phyloP scores from a whole-genome alignment of 1,139 yeast genomes.

The Barnettozyma hawaiiensis region DNA sequence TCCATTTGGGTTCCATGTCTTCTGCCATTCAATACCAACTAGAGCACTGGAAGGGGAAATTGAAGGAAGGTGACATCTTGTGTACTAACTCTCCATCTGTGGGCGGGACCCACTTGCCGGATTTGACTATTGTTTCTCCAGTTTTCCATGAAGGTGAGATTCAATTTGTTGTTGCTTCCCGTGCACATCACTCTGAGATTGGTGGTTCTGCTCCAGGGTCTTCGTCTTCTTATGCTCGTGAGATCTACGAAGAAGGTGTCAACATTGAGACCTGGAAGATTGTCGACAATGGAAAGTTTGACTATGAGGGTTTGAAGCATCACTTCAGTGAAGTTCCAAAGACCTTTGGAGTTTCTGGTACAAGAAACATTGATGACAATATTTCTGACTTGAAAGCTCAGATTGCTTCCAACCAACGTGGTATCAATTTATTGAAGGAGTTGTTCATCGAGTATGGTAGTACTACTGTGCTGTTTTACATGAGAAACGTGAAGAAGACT shows the following conservation, averaged over 20 bases:
- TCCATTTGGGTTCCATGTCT: constrained; percentile 60
- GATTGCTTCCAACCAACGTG: constrained; percentile 62
- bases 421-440: constrained; percentile 44
- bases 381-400: constrained; percentile 63
- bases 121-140: constrained; percentile 73
- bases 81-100: constrained; percentile 56
- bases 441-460: constrained; percentile 47
- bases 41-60: constrained; percentile 44
- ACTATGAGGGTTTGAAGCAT: constrained; percentile 43
- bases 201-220: constrained; percentile 66
- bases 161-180: constrained; percentile 56
- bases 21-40: constrained; percentile 51
- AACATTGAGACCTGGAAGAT: constrained; percentile 50
- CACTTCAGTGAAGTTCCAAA: constrained; percentile 47
- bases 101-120: constrained; percentile 65
- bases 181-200: constrained; percentile 67
- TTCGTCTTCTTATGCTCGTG: constrained; percentile 58
- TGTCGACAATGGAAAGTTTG: constrained; percentile 51
- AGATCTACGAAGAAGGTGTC: constrained; percentile 61
- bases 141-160: constrained; percentile 42
- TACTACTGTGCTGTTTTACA: constrained; percentile 49
- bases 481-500: constrained; percentile 55
- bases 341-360: constrained; percentile 56
- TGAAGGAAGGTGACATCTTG: constrained; percentile 51
- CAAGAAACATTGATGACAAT: constrained; percentile 53